phyloP scores from a whole-genome alignment of 352 stramenopile genomes.

The Phytophthora chlamydospora region DNA sequence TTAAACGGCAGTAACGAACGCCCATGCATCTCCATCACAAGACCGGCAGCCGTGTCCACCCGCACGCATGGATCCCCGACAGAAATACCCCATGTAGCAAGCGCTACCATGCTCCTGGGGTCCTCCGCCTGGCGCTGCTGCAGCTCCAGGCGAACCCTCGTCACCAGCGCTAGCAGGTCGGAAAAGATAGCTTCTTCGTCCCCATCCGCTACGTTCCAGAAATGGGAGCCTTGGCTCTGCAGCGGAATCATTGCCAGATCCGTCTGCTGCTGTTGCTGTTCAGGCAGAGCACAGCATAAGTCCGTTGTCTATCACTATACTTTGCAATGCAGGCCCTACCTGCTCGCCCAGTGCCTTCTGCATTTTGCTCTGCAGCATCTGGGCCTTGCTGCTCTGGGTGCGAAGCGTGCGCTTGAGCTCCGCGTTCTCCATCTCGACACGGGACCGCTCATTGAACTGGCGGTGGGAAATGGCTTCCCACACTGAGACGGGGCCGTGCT shows the following conservation, averaged over 20 bases:
- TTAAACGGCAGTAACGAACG: slow-evolving; percentile 28
- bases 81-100: slow-evolving; percentile 23
- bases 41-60: slow-evolving; percentile 11
- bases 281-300: slow-evolving; percentile 6
- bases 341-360: slow-evolving; percentile 19
- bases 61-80: slow-evolving; percentile 17
- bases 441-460: slow-evolving; percentile 34
- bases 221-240: slow-evolving; percentile 11
- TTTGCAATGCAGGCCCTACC: not conserved
- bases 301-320: not conserved
- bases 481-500: slow-evolving; percentile 5
- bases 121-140: slow-evolving; percentile 20
- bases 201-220: slow-evolving; percentile 15
- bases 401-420: slow-evolving; percentile 36
- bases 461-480: slow-evolving; percentile 38
- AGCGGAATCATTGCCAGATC: slow-evolving; percentile 21
- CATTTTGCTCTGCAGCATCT: slow-evolving; percentile 11
- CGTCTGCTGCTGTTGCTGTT: slow-evolving; percentile 25
- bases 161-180: slow-evolving; percentile 32
- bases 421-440: slow-evolving; percentile 37
- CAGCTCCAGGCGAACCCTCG: slow-evolving; percentile 23
- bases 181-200: slow-evolving; percentile 36
- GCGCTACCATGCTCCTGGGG: slow-evolving; percentile 16
- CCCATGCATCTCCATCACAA: slow-evolving; percentile 23
- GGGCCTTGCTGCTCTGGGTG: slow-evolving; percentile 10